phyloP scores from a whole-genome alignment of 1,139 yeast species.

The Protomyces inundatus region DNA sequence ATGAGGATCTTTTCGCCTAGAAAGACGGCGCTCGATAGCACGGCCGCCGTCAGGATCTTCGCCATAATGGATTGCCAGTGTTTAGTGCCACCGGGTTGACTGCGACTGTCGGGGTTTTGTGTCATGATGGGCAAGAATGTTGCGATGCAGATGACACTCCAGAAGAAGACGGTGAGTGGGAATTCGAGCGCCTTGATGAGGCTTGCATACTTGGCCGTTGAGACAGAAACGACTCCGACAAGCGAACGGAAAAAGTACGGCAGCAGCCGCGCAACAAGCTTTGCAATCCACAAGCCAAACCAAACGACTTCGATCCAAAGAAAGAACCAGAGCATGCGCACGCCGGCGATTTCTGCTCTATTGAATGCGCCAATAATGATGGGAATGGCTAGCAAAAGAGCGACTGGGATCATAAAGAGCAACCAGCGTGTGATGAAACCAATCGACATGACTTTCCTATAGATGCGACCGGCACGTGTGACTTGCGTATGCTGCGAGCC shows the following conservation, averaged over 20 bases:
- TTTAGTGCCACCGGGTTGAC: conserved; percentile 35
- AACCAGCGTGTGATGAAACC: conserved; percentile 39
- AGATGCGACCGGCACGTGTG: conserved; percentile 25
- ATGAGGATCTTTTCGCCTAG: conserved; percentile 41
- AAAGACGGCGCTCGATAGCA: conserved; percentile 40
- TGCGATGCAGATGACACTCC: conserved; percentile 33
- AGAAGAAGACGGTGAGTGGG: conserved; percentile 37
- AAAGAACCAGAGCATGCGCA: conserved; percentile 42
- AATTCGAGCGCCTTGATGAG: conserved; percentile 40
- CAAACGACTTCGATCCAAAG: conserved; percentile 45
- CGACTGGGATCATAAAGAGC: conserved; percentile 42
- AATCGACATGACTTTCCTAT: conserved; percentile 21
- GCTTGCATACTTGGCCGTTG: conserved; percentile 39
- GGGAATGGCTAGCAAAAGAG: conserved; percentile 41
- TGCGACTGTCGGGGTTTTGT: conserved; percentile 36
- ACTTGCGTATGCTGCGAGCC: conserved; percentile 6
- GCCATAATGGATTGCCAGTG: conserved; percentile 41
- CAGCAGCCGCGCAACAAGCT: conserved; percentile 39
- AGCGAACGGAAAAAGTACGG: conserved; percentile 36
- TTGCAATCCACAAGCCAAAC: conserved; percentile 42
- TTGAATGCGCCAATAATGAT: conserved; percentile 42
- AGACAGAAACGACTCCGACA: conserved; percentile 40
- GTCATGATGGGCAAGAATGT: conserved; percentile 42
- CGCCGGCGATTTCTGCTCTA: conserved; percentile 38
- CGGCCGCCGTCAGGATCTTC: conserved; percentile 41